Conservation (phyloP, 1,139 yeast genomes). For the Meyerozyma sp. region DNA sequence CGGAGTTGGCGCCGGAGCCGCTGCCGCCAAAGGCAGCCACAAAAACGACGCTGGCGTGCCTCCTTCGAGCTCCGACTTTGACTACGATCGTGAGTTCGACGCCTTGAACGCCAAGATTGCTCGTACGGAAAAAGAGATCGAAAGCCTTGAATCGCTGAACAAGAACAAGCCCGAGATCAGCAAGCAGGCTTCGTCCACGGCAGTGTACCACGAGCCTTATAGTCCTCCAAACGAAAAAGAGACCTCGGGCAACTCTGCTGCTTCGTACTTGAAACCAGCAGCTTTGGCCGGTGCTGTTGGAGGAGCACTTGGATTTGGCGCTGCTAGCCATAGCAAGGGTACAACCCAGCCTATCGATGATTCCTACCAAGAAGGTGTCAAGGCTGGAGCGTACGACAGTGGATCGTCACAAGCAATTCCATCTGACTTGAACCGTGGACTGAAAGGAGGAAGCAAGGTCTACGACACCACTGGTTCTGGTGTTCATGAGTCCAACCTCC, state of each 20-base stretch:
- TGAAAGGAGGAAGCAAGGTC: background rate
- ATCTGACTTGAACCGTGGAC: background rate
- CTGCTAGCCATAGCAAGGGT: constrained; percentile 3
- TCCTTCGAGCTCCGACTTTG: constrained; percentile 14
- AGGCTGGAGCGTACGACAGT: constrained; percentile 9
- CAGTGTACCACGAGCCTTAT: constrained; percentile 13
- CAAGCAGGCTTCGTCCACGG: constrained; percentile 14
- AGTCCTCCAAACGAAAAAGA: background rate
- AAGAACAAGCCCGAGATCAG: background rate
- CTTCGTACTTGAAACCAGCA: constrained; percentile 4
- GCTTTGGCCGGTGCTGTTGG: constrained; percentile 3
- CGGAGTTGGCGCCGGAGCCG: constrained; percentile 7
- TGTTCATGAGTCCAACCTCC: background rate
- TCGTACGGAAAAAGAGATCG: constrained; percentile 21
- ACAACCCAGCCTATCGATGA: constrained; percentile 9
- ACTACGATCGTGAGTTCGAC: constrained; percentile 18
- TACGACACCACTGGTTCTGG: background rate
- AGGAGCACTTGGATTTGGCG: constrained; percentile 10
- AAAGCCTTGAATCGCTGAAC: constrained; percentile 9
- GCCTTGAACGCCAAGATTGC: constrained; percentile 20
- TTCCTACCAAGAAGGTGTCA: constrained; percentile 9
- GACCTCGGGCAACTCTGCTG: constrained; percentile 2
- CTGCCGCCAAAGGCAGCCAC: constrained; percentile 6
- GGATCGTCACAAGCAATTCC: background rate
- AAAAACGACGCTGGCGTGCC: constrained; percentile 8